A percentile compares a stretch with the other conserved stretches of the same genome.
Evolutionary conservation across 768 basidiomycete species (phyloP).

Genomic region (Pisolithus tinctorius): DNA sequence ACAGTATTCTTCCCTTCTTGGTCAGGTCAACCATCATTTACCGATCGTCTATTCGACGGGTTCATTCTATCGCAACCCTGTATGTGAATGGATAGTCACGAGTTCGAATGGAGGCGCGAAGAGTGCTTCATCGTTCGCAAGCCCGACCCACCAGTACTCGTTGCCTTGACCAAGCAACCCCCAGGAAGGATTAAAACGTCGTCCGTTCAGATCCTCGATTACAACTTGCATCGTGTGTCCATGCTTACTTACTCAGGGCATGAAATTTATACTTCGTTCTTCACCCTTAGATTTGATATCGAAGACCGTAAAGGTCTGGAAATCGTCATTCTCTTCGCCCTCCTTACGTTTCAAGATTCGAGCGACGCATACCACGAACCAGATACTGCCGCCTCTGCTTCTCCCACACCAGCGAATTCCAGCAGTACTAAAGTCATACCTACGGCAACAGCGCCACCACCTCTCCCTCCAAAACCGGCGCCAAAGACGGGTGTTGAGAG

Average conservation of each 20-base stretch:
- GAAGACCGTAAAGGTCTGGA: slow-evolving; percentile 82
- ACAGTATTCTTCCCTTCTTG: not conserved
- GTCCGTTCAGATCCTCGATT: slow-evolving; percentile 74
- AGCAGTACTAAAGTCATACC: not conserved
- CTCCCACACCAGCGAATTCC: not conserved
- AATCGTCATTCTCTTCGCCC: slow-evolving; percentile 68
- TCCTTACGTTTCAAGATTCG: slow-evolving; percentile 71
- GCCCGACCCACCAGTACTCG: slow-evolving; percentile 80
- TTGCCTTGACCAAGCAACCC: slow-evolving; percentile 74
- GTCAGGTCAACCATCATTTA: too few species aligned
- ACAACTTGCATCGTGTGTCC: slow-evolving; percentile 59
- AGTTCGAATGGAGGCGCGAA: slow-evolving; percentile 83
- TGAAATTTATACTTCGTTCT: too few species aligned
- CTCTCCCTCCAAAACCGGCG: slow-evolving; percentile 52
- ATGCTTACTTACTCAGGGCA: too few species aligned
- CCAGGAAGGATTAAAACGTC: slow-evolving; percentile 57
- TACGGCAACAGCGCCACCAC: slow-evolving; percentile 23
- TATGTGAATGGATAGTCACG: slow-evolving; percentile 42
- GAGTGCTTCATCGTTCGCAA: slow-evolving; percentile 79
- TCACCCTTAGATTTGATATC: slow-evolving; percentile 61
- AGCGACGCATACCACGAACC: slow-evolving; percentile 48
- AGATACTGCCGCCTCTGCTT: slow-evolving; percentile 9
- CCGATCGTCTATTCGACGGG: too few species aligned
- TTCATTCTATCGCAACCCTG: too few species aligned
- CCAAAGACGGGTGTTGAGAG: slow-evolving; percentile 62